Evolutionary conservation across 345 rosid species (phyloP), one percentile per base, ranked within the genome.

Genomic region (Passiflora organensis): DNA sequence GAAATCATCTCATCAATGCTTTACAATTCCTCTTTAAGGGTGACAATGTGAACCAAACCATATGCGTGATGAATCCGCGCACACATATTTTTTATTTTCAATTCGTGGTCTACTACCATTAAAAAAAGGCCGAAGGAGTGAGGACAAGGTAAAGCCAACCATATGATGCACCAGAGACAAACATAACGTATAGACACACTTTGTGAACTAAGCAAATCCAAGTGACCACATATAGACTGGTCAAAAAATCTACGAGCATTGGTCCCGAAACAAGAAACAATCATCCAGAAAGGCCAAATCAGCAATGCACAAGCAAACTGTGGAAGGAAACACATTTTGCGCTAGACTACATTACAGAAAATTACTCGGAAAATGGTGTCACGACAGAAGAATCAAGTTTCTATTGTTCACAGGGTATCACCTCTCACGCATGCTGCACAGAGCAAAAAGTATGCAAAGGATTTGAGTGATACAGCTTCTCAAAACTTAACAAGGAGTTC

Each of bases 391-490:
- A n/a, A n/a, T n/a, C n/a, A n/a, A n/a, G n/a, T n/a, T n/a, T n/a
- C n/a, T n/a, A n/a, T n/a, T n/a, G n/a, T n/a, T n/a, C n/a, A n/a
- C n/a, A n/a, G n/a, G n/a, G 41, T 24, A 32, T 44, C 47, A 54
- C 16, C 16, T 61, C 43, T 16, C 34, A 56, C 59, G 45, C n/a
- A 62, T 11, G 39, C 5, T n/a, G n/a, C n/a, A n/a, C n/a, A n/a
- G n/a, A n/a, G n/a, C n/a, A n/a, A n/a, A 28, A 14, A 51, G 2
- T n/a, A n/a, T n/a, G 28, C 43, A 28, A 21, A 60, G 32, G 9
- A 54, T 19, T 38, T 78, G 60, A 56, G 59, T 41, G 60, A 60
- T 25, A 80, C 82, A 53, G 82, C 66, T 81, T 84, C 83, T 67
- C 63, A 76, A 78, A 93, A 93, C 78, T 63, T 82, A n/a, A n/a